These are phyloP conservation scores for Candida chilensis DNA, from an alignment of 805 yeast genomes.

Conservation along the genomic window DNA sequence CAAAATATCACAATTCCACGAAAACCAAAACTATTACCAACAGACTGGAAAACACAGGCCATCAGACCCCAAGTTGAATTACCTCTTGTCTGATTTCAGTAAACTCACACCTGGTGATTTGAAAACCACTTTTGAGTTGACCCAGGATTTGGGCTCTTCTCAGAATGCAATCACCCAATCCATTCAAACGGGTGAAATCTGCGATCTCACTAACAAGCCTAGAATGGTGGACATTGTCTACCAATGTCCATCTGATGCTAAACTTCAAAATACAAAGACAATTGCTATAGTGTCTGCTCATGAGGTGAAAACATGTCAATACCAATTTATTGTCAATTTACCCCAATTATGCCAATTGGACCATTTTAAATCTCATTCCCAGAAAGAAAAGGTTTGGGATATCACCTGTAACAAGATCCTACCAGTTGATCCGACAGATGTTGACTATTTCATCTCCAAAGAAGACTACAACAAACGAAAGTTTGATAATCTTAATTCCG, in stretches of 20 bases:
- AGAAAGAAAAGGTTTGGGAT: constrained; percentile 13
- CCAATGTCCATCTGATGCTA: constrained; percentile 35
- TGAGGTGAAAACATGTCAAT: constrained; percentile 51
- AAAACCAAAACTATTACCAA: constrained; percentile 11
- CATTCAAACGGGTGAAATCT: constrained; percentile 44
- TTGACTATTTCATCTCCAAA: constrained; percentile 1
- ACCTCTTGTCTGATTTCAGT: constrained; percentile 13
- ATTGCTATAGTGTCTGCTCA: constrained; percentile 25
- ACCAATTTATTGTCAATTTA: constrained; percentile 39
- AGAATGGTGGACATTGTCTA: constrained; percentile 49
- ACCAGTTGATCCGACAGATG: constrained; percentile 3
- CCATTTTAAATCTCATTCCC: constrained; percentile 16
- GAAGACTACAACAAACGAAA: constrained; percentile 2
- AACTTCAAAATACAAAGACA: constrained; percentile 7
- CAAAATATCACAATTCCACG: constrained; percentile 40
- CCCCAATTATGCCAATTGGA: constrained; percentile 37
- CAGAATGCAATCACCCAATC: constrained; percentile 17
- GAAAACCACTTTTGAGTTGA: constrained; percentile 10
- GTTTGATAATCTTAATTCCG: too few relatives aligned
- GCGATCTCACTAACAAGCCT: constrained; percentile 48
- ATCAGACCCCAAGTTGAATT: constrained; percentile 7
- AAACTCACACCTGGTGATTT: constrained; percentile 20
- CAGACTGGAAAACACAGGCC: constrained; percentile 17
- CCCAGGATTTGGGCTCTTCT: constrained; percentile 3
- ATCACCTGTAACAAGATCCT: constrained; percentile 11